phyloP scores from a whole-genome alignment of 2,329 filamentous ascomycete genomes.

The Metarhizium guizhouense region DNA sequence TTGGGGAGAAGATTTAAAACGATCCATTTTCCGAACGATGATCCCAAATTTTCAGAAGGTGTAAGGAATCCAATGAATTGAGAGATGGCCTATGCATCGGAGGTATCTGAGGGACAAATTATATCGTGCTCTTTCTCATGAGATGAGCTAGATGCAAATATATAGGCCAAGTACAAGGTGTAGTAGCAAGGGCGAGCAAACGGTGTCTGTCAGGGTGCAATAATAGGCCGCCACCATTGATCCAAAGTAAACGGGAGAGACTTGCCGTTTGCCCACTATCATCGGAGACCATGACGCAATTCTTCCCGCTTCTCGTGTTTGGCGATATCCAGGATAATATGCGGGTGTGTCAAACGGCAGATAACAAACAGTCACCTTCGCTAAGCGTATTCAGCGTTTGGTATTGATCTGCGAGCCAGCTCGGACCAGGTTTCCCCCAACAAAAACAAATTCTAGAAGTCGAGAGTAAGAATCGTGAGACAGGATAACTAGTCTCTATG shows the following conservation, averaged over 20 bases:
- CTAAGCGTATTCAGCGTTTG: no score
- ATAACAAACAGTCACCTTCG: no score
- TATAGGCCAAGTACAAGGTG: background rate
- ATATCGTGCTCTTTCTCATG: background rate
- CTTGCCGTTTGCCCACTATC: background rate
- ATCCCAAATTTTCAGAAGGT: no score
- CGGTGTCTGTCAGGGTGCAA: no score
- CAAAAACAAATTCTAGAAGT: no score
- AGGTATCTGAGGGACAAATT: background rate
- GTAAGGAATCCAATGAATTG: no score
- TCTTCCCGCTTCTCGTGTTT: background rate
- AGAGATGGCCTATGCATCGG: no score
- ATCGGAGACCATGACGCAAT: background rate
- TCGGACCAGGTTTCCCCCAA: no score
- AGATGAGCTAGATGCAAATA: background rate
- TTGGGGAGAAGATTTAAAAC: background rate
- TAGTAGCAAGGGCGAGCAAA: background rate
- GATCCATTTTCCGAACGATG: background rate
- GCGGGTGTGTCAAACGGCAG: no score
- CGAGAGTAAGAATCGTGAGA: no score
- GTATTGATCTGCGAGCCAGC: no score
- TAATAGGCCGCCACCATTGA: background rate
- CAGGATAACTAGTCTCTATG: slow-evolving; percentile 5
- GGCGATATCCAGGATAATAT: background rate
- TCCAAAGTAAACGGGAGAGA: background rate